Conservation (phyloP, 768 basidiomycete genomes). For the Suillus americanus region DNA sequence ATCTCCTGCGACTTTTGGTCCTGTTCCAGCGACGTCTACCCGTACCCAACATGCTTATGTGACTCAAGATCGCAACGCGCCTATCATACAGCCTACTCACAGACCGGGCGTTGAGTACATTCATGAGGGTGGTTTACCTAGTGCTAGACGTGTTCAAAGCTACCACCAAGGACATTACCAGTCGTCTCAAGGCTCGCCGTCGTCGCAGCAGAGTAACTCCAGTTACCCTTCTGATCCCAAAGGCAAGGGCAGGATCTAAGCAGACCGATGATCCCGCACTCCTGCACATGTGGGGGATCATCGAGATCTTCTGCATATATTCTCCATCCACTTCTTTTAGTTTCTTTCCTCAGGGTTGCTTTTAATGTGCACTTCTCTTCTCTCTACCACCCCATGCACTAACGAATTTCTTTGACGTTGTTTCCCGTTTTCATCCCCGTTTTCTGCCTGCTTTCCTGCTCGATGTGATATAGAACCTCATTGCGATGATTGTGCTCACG, state of each 20-base stretch:
- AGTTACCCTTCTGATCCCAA: conserved; percentile 12
- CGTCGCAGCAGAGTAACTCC: conserved; percentile 20
- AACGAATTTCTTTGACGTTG: background rate
- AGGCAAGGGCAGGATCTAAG: conserved; percentile 10
- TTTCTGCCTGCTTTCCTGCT: background rate
- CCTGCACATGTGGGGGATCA: background rate
- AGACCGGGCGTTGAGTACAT: conserved; percentile 19
- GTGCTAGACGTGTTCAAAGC: conserved; percentile 10
- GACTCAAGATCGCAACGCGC: conserved; percentile 10
- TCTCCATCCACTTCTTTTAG: background rate
- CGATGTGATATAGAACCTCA: background rate
- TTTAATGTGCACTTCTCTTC: background rate
- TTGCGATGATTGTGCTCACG: background rate
- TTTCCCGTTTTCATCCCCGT: background rate
- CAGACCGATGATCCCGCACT: background rate
- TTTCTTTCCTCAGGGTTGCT: background rate
- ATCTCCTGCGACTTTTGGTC: conserved; percentile 7
- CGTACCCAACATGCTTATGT: conserved; percentile 2
- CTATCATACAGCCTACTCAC: conserved; percentile 6
- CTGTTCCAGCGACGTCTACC: background rate
- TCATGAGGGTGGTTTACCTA: conserved; percentile 8
- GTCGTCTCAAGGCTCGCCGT: conserved; percentile 16
- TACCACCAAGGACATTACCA: conserved; percentile 6
- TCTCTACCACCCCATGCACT: background rate
- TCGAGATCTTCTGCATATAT: background rate